Evolutionary conservation across 2,329 filamentous ascomycete genomes (phyloP).

Genomic region (Pezicula neosporulosa): DNA sequence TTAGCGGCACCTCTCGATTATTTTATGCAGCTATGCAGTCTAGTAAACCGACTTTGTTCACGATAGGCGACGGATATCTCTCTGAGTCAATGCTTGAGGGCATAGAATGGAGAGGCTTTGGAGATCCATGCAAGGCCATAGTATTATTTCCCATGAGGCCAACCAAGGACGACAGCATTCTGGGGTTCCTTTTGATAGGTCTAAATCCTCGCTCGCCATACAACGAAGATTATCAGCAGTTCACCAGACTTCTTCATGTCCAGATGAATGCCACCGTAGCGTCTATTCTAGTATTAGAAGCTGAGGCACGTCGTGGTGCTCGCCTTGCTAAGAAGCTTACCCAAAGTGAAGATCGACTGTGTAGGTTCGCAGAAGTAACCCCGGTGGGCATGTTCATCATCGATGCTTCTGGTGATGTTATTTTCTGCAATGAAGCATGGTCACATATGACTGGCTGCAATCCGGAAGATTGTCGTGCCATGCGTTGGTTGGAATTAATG

Average conservation of each 20-base stretch:
- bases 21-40: constrained; percentile 72
- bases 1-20: constrained; percentile 64
- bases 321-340: constrained; percentile 20
- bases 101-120: constrained; percentile 68
- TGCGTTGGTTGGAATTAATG: constrained; percentile 69
- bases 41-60: constrained; percentile 63
- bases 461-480: constrained; percentile 52
- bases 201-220: constrained; percentile 74
- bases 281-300: constrained; percentile 76
- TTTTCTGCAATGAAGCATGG: constrained; percentile 78
- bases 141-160: constrained; percentile 77
- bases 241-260: constrained; percentile 67
- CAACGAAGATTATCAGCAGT: constrained; percentile 74
- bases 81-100: constrained; percentile 61
- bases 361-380: constrained; percentile 75
- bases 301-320: constrained; percentile 72
- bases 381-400: constrained; percentile 83
- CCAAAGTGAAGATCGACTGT: constrained; percentile 17
- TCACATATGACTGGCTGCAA: constrained; percentile 66
- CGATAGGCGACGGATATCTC: constrained; percentile 60
- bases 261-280: constrained; percentile 77
- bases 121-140: constrained; percentile 64
- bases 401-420: constrained; percentile 63
- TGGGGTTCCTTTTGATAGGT: constrained; percentile 74
- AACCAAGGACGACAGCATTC: constrained; percentile 64